Conservation (phyloP, 306 rosid species). For the Cyclanthera cordifolia region DNA sequence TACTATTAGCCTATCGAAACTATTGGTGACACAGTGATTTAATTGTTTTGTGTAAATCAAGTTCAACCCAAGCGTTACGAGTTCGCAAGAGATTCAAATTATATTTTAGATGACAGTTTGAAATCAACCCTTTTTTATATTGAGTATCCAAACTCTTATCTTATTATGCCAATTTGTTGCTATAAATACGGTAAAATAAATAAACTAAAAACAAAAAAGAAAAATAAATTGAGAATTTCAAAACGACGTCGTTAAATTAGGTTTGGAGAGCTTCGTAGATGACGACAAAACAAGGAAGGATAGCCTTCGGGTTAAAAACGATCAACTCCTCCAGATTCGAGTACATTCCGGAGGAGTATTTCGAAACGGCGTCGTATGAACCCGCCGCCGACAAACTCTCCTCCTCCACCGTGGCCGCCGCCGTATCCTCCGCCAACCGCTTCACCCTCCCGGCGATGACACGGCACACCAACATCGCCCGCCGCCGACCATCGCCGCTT, state of each 20-base stretch:
- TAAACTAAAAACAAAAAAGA: neutral
- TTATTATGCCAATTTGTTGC: no score
- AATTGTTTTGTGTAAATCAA: no score
- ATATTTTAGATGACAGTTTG: no score
- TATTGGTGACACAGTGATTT: no score
- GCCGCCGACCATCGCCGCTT: conserved; percentile 23
- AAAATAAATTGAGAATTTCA: neutral
- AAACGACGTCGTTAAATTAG: conserved; percentile 3
- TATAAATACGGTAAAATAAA: no score
- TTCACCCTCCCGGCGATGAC: conserved; percentile 83
- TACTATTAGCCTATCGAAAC: no score
- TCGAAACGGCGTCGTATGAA: conserved; percentile 69
- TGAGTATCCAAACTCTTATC: no score
- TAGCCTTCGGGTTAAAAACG: conserved; percentile 74
- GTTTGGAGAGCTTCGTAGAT: conserved; percentile 48
- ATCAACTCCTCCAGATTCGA: conserved; percentile 75
- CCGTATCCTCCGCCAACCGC: conserved; percentile 46
- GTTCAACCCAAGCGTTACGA: no score
- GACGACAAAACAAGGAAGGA: conserved; percentile 87
- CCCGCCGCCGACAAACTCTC: conserved; percentile 23
- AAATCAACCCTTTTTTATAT: no score
- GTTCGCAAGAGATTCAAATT: no score
- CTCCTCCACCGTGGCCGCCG: conserved; percentile 33
- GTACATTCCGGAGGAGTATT: conserved; percentile 41
- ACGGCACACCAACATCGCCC: conserved; percentile 91